Evolutionary conservation across 805 yeast genomes (phyloP).

Genomic region (Metschnikowia bowlesiae): DNA sequence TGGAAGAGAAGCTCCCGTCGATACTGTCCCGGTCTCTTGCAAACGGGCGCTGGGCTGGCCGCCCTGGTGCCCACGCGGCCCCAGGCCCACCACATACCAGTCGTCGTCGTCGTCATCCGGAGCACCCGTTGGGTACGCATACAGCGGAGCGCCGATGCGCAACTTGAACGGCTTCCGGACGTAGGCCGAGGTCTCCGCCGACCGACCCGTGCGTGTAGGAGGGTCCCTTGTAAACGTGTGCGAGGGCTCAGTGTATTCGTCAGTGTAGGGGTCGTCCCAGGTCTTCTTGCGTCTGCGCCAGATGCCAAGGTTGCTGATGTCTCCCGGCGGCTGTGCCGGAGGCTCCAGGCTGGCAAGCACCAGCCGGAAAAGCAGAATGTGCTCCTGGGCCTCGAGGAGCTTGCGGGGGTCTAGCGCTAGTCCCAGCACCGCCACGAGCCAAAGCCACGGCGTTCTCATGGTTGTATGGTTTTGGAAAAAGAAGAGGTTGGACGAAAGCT

Average conservation of each 20-base stretch:
- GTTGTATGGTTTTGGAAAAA: background rate
- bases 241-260: background rate
- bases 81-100: no score
- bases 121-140: background rate
- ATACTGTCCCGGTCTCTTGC: no score
- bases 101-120: background rate
- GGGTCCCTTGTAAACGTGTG: background rate
- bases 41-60: no score
- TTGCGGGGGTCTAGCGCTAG: slow-evolving; percentile 1
- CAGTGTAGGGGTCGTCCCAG: background rate
- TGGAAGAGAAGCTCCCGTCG: no score
- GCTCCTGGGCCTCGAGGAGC: background rate
- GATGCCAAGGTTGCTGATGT: background rate
- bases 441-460: background rate
- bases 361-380: slow-evolving; percentile 1
- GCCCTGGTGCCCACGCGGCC: no score
- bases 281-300: background rate
- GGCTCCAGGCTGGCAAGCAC: background rate
- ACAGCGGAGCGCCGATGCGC: background rate
- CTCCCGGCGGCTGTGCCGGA: no score
- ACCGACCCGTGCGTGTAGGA: background rate
- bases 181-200: background rate
- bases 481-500: background rate
- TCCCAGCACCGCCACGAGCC: slow-evolving; percentile 1
- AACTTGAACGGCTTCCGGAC: background rate